phyloP scores from a whole-genome alignment of 2,329 filamentous ascomycete genomes.

The Elsinoe fawcettii region DNA sequence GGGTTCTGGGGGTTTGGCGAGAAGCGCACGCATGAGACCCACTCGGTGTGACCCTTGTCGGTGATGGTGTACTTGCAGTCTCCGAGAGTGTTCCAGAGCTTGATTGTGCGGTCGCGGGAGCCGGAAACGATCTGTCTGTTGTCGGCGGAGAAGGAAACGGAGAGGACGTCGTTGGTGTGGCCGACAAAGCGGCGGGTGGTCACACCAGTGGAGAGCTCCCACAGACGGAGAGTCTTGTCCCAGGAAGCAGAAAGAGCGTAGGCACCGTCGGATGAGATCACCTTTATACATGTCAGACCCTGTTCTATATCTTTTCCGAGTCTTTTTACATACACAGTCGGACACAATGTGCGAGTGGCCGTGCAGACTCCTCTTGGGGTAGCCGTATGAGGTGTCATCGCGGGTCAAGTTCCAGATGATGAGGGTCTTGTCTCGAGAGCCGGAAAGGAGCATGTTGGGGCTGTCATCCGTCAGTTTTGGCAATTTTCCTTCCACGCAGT shows the following conservation, averaged over 20 bases:
- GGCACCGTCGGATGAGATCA: conserved; percentile 98
- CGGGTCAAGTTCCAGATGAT: conserved; percentile 99
- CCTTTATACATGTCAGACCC: conserved; percentile 45
- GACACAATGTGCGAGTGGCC: conserved; percentile 99
- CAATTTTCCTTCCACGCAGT: conserved; percentile 19
- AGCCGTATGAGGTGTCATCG: conserved; percentile 95
- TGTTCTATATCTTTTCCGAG: not conserved
- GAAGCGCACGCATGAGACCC: conserved; percentile 99
- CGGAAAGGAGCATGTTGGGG: conserved; percentile 99
- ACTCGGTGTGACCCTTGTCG: conserved; percentile 99
- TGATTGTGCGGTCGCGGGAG: conserved; percentile 97
- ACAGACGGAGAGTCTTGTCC: conserved; percentile 99
- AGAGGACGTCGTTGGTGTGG: conserved; percentile 99
- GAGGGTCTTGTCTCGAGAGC: conserved; percentile 93
- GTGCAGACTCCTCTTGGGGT: conserved; percentile 97
- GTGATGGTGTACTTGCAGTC: conserved; percentile 99
- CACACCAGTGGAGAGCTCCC: conserved; percentile 95
- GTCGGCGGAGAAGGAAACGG: conserved; percentile 99
- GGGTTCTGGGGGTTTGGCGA: conserved; percentile 99
- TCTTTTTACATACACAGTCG: conserved; percentile 76
- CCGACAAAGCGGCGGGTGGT: conserved; percentile 98
- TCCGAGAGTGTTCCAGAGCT: conserved; percentile 99
- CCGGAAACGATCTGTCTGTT: conserved; percentile 99
- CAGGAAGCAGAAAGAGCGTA: conserved; percentile 98
- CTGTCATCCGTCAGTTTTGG: conserved; percentile 39